Percentiles rank a stretch among this genome's conserved stretches.
phyloP scores from a whole-genome alignment of 768 basidiomycete species.

The Mycena chlorophos region DNA sequence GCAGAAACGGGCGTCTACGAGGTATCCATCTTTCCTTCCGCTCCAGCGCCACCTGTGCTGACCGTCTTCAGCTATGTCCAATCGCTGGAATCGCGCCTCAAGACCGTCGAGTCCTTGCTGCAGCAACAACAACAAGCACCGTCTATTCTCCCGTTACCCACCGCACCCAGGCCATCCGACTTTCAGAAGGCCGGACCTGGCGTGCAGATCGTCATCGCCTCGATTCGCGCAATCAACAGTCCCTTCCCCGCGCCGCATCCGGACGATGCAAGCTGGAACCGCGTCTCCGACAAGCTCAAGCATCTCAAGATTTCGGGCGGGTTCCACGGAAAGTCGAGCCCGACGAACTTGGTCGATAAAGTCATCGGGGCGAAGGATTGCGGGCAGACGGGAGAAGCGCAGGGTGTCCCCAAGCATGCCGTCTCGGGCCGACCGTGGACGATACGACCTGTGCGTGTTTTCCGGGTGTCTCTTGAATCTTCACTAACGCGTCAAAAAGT shows the following conservation, averaged over 20 bases:
- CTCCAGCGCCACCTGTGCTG: neutral
- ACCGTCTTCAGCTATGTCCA: neutral
- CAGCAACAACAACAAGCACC: neutral
- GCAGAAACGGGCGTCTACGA: neutral
- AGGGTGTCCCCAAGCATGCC: neutral
- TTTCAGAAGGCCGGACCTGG: neutral
- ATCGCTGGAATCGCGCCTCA: conserved; percentile 1
- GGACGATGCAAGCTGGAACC: neutral
- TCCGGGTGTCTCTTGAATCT: neutral
- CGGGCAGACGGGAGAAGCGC: neutral
- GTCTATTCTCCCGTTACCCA: neutral
- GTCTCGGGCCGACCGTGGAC: neutral
- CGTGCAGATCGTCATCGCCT: neutral
- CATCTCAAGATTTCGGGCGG: neutral
- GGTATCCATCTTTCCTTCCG: neutral
- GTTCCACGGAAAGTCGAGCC: conserved; percentile 1
- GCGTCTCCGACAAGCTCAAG: neutral
- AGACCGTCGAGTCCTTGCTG: neutral
- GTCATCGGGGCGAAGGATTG: neutral
- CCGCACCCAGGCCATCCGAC: neutral
- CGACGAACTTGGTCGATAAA: neutral
- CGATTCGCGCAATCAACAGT: neutral
- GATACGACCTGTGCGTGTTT: neutral
- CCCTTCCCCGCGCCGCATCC: neutral
- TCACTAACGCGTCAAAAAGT: neutral